Conservation (phyloP, 2,329 filamentous ascomycete genomes). For the Cordyceps farinosa region DNA sequence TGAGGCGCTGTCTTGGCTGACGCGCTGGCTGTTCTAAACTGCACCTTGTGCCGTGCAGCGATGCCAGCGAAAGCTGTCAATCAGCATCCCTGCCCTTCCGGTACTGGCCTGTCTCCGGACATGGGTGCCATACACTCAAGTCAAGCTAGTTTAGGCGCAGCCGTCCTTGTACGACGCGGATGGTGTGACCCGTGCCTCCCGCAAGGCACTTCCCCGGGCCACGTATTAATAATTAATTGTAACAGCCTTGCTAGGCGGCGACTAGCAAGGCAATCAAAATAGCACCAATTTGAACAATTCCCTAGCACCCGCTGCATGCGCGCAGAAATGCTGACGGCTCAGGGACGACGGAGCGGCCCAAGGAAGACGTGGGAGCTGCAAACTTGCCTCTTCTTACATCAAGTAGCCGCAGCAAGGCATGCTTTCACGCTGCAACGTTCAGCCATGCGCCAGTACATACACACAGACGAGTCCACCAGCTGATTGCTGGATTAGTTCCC, state of each 20-base stretch:
- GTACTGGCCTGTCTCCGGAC: neutral
- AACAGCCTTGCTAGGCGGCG: neutral
- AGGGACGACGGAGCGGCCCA: neutral
- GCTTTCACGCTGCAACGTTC: no score
- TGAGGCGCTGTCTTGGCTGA: neutral
- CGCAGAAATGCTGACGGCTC: neutral
- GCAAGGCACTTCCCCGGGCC: neutral
- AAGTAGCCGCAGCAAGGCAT: no score
- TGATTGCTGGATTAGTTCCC: no score
- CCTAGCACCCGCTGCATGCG: slow-evolving; percentile 5
- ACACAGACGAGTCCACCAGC: no score
- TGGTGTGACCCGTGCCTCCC: slow-evolving; percentile 10
- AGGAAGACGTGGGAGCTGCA: neutral
- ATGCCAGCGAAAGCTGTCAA: neutral
- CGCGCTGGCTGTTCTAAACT: neutral
- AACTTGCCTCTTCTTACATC: neutral
- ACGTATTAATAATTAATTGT: neutral
- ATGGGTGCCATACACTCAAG: neutral
- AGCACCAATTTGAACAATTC: neutral
- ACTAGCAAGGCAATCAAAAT: neutral
- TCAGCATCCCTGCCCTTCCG: neutral
- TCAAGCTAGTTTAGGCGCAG: neutral
- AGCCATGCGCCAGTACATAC: no score
- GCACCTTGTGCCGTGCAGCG: neutral
- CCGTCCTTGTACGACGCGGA: slow-evolving; percentile 8